Evolutionary conservation across 805 yeast species (phyloP).

Genomic region (Aciculoconidium aculeatum): DNA sequence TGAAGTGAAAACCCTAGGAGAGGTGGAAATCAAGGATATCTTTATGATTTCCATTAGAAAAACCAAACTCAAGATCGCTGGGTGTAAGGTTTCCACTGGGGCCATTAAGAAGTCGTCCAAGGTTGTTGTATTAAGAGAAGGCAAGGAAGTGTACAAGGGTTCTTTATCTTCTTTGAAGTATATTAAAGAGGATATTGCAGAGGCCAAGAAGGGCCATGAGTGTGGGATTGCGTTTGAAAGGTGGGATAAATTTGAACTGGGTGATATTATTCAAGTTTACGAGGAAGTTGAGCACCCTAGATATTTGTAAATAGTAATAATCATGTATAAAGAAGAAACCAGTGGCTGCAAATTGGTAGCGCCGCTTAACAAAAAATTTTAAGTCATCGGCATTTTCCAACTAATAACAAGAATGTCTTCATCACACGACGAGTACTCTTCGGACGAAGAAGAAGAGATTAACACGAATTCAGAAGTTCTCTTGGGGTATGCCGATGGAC

Average conservation of each 20-base stretch:
- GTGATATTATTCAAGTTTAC: constrained; percentile 68
- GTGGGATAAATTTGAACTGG: constrained; percentile 66
- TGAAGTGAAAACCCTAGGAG: constrained; percentile 62
- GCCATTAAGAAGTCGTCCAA: constrained; percentile 51
- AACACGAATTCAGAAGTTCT: constrained; percentile 35
- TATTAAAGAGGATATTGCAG: constrained; percentile 70
- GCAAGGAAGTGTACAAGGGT: constrained; percentile 48
- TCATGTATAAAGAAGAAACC: neutral
- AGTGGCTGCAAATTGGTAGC: neutral
- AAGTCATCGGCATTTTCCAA: too few species aligned
- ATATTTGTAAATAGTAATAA: constrained; percentile 70
- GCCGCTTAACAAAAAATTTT: too few species aligned
- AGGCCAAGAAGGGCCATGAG: constrained; percentile 79
- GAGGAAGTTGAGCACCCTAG: constrained; percentile 52
- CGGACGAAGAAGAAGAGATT: constrained; percentile 42
- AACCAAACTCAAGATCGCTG: constrained; percentile 65
- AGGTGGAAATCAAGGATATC: constrained; percentile 62
- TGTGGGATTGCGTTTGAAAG: constrained; percentile 76
- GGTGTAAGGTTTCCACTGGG: constrained; percentile 77
- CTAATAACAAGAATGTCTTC: too few species aligned
- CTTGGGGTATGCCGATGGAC: constrained; percentile 62
- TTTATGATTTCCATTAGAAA: constrained; percentile 64
- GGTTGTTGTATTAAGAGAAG: constrained; percentile 52
- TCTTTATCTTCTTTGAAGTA: constrained; percentile 68
- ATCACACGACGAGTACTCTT: constrained; percentile 45